phyloP scores from a whole-genome alignment of 2,329 filamentous ascomycete species.

The Mycosphaerella sp. region DNA sequence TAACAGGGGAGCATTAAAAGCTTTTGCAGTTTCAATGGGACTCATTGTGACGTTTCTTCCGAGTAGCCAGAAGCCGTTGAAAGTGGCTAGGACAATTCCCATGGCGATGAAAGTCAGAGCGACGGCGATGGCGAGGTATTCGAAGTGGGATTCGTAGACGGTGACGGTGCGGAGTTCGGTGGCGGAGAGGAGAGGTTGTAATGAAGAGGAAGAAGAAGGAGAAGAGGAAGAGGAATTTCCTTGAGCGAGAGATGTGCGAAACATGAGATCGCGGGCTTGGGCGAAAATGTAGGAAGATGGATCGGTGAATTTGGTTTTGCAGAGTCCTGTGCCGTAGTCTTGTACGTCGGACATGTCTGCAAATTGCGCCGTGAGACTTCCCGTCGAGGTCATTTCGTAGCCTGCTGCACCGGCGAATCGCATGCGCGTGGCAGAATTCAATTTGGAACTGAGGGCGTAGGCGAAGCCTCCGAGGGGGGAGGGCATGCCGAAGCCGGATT shows the following conservation, averaged over 20 bases:
- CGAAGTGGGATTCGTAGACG: slow-evolving; percentile 11
- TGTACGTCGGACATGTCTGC: slow-evolving; percentile 10
- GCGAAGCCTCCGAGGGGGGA: slow-evolving; percentile 14
- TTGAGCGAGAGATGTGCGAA: slow-evolving; percentile 15
- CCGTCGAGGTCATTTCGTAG: slow-evolving; percentile 9
- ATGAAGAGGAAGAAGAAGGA: background rate
- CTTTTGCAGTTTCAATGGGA: slow-evolving; percentile 17
- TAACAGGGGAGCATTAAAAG: slow-evolving; percentile 16
- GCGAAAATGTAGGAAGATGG: slow-evolving; percentile 11
- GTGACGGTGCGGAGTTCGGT: slow-evolving; percentile 8
- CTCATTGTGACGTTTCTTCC: slow-evolving; percentile 15
- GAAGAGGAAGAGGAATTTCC: slow-evolving; percentile 3
- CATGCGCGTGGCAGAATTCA: slow-evolving; percentile 11
- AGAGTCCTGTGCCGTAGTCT: slow-evolving; percentile 6
- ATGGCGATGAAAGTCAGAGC: slow-evolving; percentile 12
- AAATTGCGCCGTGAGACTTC: slow-evolving; percentile 13
- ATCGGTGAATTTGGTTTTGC: slow-evolving; percentile 14
- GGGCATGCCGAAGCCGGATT: slow-evolving; percentile 11
- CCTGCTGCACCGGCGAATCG: slow-evolving; percentile 14
- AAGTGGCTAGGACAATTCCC: slow-evolving; percentile 5
- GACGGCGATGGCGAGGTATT: slow-evolving; percentile 11
- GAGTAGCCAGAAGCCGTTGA: slow-evolving; percentile 14
- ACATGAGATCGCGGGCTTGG: slow-evolving; percentile 18
- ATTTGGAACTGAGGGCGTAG: slow-evolving; percentile 13
- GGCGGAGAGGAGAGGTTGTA: slow-evolving; percentile 2